Conservation (phyloP, 1,139 yeast genomes). For the Lodderomyces metapsilosis region DNA sequence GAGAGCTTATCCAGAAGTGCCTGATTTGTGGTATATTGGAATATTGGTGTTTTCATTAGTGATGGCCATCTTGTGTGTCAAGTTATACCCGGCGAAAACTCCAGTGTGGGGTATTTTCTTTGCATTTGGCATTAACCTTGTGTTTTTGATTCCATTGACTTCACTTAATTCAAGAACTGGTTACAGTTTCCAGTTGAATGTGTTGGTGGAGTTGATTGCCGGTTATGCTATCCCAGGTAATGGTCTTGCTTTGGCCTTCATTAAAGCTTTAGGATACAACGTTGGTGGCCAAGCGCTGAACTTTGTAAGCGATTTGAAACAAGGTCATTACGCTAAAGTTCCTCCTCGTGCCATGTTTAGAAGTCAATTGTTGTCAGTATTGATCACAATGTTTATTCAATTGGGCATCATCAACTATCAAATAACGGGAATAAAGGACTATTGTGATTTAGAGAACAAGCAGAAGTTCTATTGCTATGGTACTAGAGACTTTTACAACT, state of each 20-base stretch:
- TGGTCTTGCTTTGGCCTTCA: constrained; percentile 54
- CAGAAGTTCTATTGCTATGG: constrained; percentile 51
- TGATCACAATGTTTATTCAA: constrained; percentile 43
- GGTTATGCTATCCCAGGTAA: constrained; percentile 67
- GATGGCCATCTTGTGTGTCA: constrained; percentile 48
- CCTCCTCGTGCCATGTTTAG: constrained; percentile 65
- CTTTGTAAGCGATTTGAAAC: constrained; percentile 52
- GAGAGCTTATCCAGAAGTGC: constrained; percentile 57
- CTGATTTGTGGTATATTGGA: constrained; percentile 55
- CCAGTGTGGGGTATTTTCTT: constrained; percentile 61
- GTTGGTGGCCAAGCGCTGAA: constrained; percentile 59
- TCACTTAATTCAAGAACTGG: constrained; percentile 54
- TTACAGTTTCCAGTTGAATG: constrained; percentile 50
- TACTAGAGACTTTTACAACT: constrained; percentile 47
- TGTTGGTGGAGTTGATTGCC: constrained; percentile 56
- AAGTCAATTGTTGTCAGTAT: constrained; percentile 48
- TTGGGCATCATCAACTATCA: constrained; percentile 57
- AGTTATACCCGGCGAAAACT: constrained; percentile 47
- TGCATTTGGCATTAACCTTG: constrained; percentile 51
- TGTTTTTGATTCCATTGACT: constrained; percentile 55
- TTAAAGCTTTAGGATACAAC: constrained; percentile 58
- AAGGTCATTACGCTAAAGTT: constrained; percentile 60
- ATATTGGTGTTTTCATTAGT: constrained; percentile 47
- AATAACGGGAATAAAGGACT: constrained; percentile 41
- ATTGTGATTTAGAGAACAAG: constrained; percentile 45